These are phyloP conservation scores for Prunus salicina DNA, from an alignment of 306 rosid species.

Conservation along the genomic window DNA sequence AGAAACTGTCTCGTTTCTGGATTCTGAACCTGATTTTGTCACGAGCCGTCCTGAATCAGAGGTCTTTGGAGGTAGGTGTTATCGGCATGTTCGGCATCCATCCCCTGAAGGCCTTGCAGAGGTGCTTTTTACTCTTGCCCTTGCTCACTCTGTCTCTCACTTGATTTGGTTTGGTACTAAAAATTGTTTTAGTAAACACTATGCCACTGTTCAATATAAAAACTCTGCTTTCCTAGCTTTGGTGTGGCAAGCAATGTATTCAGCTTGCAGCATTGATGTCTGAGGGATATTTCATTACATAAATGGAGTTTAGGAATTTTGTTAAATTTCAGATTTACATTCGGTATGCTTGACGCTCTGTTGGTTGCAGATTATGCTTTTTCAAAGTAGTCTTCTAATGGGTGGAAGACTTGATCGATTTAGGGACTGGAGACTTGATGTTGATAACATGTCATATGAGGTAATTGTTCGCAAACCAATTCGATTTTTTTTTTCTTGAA, in stretches of 20 bases:
- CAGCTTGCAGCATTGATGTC: background rate
- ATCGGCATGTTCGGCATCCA: constrained; percentile 57
- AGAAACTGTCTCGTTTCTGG: constrained; percentile 52
- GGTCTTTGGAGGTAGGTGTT: constrained; percentile 50
- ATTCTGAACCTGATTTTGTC: constrained; percentile 58
- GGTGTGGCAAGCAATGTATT: background rate
- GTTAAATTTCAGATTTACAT: background rate
- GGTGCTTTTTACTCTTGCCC: constrained; percentile 37
- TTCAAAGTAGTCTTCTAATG: constrained; percentile 68
- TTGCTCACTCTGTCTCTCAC: background rate
- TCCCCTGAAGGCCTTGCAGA: constrained; percentile 71
- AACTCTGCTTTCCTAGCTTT: background rate
- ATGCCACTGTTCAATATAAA: background rate
- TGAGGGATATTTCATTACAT: background rate
- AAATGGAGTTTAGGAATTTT: background rate
- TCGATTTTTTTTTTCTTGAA: background rate
- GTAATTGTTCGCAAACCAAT: constrained; percentile 22
- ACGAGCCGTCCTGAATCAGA: constrained; percentile 42
- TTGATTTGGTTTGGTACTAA: background rate
- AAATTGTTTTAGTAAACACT: background rate
- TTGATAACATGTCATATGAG: constrained; percentile 94
- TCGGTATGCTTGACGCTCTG: background rate
- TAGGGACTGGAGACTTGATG: constrained; percentile 89
- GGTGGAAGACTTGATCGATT: constrained; percentile 77
- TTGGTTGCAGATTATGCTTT: constrained; percentile 72